Conservation (phyloP, 495 filamentous ascomycete species). For the Hypoxylon trugodes region DNA sequence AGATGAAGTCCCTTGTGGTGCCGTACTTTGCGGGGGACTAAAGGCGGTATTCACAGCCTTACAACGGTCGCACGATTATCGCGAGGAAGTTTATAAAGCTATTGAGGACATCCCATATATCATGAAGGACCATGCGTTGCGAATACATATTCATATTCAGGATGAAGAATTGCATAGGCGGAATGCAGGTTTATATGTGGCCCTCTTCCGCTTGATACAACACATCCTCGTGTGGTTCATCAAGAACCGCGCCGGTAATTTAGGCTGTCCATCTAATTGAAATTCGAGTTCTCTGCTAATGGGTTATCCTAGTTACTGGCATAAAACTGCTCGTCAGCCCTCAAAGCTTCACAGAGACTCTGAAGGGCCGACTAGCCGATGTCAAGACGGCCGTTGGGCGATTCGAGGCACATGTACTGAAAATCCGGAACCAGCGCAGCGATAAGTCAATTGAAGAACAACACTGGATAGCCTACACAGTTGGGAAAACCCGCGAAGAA, state of each 20-base stretch:
- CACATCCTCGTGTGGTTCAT: conserved; percentile 35
- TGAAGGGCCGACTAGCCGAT: conserved; percentile 14
- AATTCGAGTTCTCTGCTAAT: background rate
- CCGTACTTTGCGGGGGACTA: conserved; percentile 26
- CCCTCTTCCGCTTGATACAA: conserved; percentile 15
- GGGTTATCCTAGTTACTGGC: background rate
- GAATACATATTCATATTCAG: conserved; percentile 1
- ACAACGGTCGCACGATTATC: background rate
- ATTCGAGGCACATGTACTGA: conserved; percentile 12
- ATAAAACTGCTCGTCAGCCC: conserved; percentile 11
- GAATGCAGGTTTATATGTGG: conserved; percentile 19
- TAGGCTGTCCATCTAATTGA: background rate
- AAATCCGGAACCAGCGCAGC: background rate
- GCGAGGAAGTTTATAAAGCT: conserved; percentile 27
- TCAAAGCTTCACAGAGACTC: conserved; percentile 11
- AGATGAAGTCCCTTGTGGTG: background rate
- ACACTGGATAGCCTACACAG: conserved; percentile 2
- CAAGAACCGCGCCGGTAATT: conserved; percentile 22
- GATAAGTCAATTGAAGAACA: background rate
- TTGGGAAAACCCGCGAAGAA: background rate
- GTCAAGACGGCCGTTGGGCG: conserved; percentile 11
- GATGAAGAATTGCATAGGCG: conserved; percentile 33
- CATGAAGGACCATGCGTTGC: conserved; percentile 18
- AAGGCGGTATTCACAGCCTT: conserved; percentile 31
- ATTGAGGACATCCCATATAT: conserved; percentile 30